Evolutionary conservation across 1,284 basidiomycete genomes (phyloP), one percentile per base, ranked within the genome.

Genomic region (Moesziomyces parantarcticus): DNA sequence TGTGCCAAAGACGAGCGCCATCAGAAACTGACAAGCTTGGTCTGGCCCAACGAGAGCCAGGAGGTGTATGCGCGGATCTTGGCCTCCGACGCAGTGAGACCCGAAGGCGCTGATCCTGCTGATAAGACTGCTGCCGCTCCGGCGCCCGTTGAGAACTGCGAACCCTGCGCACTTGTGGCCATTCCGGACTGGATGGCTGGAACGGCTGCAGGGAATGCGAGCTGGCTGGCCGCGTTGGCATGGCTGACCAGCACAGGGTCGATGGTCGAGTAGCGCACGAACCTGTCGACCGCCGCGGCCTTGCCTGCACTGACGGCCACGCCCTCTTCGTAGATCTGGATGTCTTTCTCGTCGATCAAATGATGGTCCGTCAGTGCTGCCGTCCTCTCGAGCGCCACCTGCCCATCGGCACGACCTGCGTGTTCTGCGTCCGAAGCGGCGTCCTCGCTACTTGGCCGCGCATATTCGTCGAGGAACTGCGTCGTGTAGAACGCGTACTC

Each of bases 241-340:
- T 76, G 67, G 2, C 48, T 34, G 3, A 64, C 41, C 18, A 78
- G 36, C 16, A 65, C 66, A 41, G 75, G 68, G 50, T 75, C 62
- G 21, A 67, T 41, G 3, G 43, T 50, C 14, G 58, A 54, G 39
- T 50, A 54, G n/a, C 60, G 49, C 20, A 59, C 64, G 34, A 69
- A 51, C 2, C 51, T 47, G 14, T 66, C 65, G 26, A 69, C 58
- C 22, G 56, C 59, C 0, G 40, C 44, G 5, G 56, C 53, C 43
- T 36, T 51, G 5, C 65, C 61, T 4, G 54, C 52, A 26, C 57
- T 60, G 44, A 67, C 34, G 0, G 52, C 64, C 1, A 76, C 75
- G 23, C 72, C 67, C 22, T 76, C 66, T 47, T 77, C 75, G 58
- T 77, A 77, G 51, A 75, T 69, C 55, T 62, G 58, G 20, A 69